A percentile compares a stretch with the other conserved stretches of the same genome.
Conservation (phyloP, 345 rosid genomes). For the Stellera chamaejasme region DNA sequence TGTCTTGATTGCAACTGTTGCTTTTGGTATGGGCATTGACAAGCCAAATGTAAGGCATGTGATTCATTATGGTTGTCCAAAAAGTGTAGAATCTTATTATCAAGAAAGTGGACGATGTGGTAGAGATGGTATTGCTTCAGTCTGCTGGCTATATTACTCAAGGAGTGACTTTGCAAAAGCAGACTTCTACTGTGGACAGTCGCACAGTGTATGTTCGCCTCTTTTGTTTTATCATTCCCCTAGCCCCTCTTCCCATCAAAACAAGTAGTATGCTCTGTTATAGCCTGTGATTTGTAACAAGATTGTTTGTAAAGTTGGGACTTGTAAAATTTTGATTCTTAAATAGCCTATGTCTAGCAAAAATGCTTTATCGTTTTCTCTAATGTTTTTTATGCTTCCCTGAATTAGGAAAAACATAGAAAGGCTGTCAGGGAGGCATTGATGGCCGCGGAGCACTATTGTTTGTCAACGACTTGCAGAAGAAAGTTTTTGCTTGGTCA, state of each 20-base stretch:
- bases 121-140: slow-evolving; percentile 43
- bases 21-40: slow-evolving; percentile 53
- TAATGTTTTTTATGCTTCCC: background rate
- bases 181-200: slow-evolving; percentile 34
- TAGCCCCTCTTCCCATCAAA: background rate
- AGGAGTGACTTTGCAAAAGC: slow-evolving; percentile 37
- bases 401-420: slow-evolving; percentile 30
- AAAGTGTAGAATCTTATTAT: slow-evolving; percentile 39
- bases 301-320: too few relatives aligned
- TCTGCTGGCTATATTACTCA: slow-evolving; percentile 40
- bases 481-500: slow-evolving; percentile 39
- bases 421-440: slow-evolving; percentile 30
- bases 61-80: slow-evolving; percentile 45
- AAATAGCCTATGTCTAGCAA: too few relatives aligned
- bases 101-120: slow-evolving; percentile 52
- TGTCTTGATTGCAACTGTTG: slow-evolving; percentile 45
- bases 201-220: slow-evolving; percentile 22
- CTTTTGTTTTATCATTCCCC: slow-evolving; percentile 2
- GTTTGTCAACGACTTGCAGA: slow-evolving; percentile 33
- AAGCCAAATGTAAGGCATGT: slow-evolving; percentile 44
- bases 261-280: too few relatives aligned
- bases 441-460: slow-evolving; percentile 31
- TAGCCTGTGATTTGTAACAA: too few relatives aligned
- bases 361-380: background rate
- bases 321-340: too few relatives aligned